Base-by-base conservation (phyloP, 1,284 basidiomycete species). In the Trametes pubescens region DNA sequence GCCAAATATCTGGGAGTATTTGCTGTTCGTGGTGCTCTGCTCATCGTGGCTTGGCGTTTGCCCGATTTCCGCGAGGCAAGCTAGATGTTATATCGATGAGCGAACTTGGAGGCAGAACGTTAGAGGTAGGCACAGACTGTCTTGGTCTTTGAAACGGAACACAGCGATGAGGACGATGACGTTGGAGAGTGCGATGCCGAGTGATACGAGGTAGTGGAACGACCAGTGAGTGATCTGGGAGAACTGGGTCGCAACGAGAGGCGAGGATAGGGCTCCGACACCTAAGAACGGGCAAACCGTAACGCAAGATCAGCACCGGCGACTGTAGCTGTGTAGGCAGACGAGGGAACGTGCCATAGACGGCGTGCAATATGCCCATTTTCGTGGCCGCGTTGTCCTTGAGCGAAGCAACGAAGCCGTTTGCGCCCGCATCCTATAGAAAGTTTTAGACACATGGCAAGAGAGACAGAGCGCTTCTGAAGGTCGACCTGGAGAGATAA, bases 161-260 rank as follows among this genome's bases (percentile, higher is more conserved):
- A 87, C 83, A 1, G 71, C 65, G 10, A 81, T 63, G 14, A 90
- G 70, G 2, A 81, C 37, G 8, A 78, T 37, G 0, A 78, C 75
- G 57, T 87, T 90, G 24, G 77, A 57, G 16, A 82, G 54, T 0
- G 87, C 84, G 18, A 92, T 65, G 1, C 83, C 85, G 3, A 91
- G 75, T 0, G 88, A 90, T 11, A 79, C 77, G 10, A 91, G 77
- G 72, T 86, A 93, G 73, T 91, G 87, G 70, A 86, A 86, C 11
- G 88, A 91, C 83, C 87, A 88, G 57, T 75, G 77, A 0, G 65
- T 71, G 44, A 80, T 71, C 56, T 81, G 78, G 1, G 86, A 76
- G 65, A 91, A 91, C 51, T 88, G 85, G 0, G 89, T 92, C 0
- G 89, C 80, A 0, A 86, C 79, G 11, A 92, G 79, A 2, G 90